Evolutionary conservation across 371 early-diverging fungal species (phyloP), one percentile per base, ranked within the genome.

Genomic region (Mucor saturninus): DNA sequence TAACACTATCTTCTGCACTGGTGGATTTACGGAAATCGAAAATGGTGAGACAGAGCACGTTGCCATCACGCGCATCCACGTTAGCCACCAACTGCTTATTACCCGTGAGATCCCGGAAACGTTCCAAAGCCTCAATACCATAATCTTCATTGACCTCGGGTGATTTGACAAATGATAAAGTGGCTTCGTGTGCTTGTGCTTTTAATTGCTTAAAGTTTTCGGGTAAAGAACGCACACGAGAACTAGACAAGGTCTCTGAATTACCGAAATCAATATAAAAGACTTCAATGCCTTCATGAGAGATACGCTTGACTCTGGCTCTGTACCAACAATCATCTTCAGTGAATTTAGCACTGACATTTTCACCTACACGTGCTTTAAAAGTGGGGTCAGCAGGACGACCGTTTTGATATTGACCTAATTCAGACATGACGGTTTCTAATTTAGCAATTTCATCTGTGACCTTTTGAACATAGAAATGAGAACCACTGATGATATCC

Each of bases 221-320:
- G 13, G 91, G 84, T 29, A 94, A 65, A 10, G 90, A 76, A 11
- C 88, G 85, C n/a, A 91, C 65, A 13, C 88, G 86, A 43, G 80
- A 75, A 31, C 74, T 59, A 0, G 87, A 74, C 11, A 93, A 59
- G 0, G 76, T 71, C 66, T 94, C 94, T 8, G 87, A 80, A 76
- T 98, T 97, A 67, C 98, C 98, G 75, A 91, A 97, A 78, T 98
- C 98, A 46, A 96, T 81, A 68, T 95, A 96, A 11, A 88, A 55
- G 10, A 96, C 92, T 38, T 90, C 86, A 52, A 84, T 89, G 74
- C 79, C 74, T 61, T 87, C 90, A 5, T 85, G 70, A 38, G 89
- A 71, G 21, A 86, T 79, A 49, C 86, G 87, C 46, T 85, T 77
- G 21, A 98, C 86, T 68, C 89, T 89, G 54, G 95, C 98, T 58